These are phyloP conservation scores for Hypoxylon sp. DNA, from an alignment of 2,329 filamentous ascomycete species.

Conservation along the genomic window DNA sequence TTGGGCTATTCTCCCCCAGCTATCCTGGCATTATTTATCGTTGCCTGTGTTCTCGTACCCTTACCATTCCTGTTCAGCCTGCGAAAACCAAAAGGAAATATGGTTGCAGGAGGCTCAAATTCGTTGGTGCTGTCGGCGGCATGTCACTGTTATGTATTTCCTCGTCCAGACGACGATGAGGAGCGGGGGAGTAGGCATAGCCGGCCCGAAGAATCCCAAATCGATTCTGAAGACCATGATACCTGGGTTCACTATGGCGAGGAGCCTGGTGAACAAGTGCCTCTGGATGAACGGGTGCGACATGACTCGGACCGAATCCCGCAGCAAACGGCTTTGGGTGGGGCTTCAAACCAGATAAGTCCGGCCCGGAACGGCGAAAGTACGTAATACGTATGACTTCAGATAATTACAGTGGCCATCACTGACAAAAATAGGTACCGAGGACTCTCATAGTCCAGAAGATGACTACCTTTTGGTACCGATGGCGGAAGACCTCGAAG, in stretches of 20 bases:
- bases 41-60: slow-evolving; percentile 7
- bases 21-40: slow-evolving; percentile 10
- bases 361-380: background rate
- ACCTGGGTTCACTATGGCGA: background rate
- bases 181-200: background rate
- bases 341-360: background rate
- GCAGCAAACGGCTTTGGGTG: background rate
- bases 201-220: background rate
- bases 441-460: background rate
- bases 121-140: slow-evolving; percentile 25
- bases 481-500: slow-evolving; percentile 13
- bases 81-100: slow-evolving; percentile 5
- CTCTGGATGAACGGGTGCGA: background rate
- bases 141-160: slow-evolving; percentile 13
- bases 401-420: background rate
- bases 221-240: background rate
- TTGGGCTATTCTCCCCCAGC: slow-evolving; percentile 14
- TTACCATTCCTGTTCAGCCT: slow-evolving; percentile 18
- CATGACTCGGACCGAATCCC: background rate
- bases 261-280: background rate
- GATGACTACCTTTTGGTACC: background rate
- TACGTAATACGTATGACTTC: slow-evolving; percentile 5
- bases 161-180: background rate
- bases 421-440: slow-evolving; percentile 5
- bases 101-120: slow-evolving; percentile 18